phyloP scores from a whole-genome alignment of 768 basidiomycete species.

The Pseudohyphozyma bogoriensis region DNA sequence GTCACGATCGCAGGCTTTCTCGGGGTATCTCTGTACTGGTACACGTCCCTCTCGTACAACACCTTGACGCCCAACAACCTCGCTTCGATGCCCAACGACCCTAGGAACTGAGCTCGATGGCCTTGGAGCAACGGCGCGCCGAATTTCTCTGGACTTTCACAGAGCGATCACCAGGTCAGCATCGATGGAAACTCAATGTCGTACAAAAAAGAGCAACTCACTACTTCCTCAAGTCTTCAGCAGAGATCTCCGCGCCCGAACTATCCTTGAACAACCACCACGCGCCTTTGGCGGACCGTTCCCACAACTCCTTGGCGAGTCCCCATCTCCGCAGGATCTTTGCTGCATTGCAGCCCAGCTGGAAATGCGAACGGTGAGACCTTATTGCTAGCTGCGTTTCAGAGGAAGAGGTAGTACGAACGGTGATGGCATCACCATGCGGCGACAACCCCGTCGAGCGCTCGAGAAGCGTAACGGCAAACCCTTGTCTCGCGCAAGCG shows the following conservation, averaged over 20 bases:
- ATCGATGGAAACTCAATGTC: not conserved
- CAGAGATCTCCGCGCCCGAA: not conserved
- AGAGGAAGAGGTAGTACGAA: too few relatives aligned
- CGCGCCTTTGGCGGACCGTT: not conserved
- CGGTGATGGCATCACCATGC: slow-evolving; percentile 23
- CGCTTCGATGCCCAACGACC: slow-evolving; percentile 19
- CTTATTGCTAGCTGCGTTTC: too few relatives aligned
- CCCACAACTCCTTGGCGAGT: slow-evolving; percentile 17
- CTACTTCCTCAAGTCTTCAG: not conserved
- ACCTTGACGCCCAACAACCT: slow-evolving; percentile 15
- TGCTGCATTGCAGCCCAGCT: slow-evolving; percentile 14
- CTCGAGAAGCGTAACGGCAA: slow-evolving; percentile 18
- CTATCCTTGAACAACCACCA: slow-evolving; percentile 13
- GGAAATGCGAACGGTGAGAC: too few relatives aligned
- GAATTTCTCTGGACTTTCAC: not conserved
- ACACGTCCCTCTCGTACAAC: slow-evolving; percentile 1
- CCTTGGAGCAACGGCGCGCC: slow-evolving; percentile 16
- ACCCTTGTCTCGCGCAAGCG: slow-evolving; percentile 24
- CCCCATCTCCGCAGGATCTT: slow-evolving; percentile 19
- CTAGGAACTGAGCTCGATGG: slow-evolving; percentile 11
- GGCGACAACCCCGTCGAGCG: slow-evolving; percentile 12
- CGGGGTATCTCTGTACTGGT: slow-evolving; percentile 4
- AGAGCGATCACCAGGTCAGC: not conserved
- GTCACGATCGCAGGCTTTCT: slow-evolving; percentile 6
- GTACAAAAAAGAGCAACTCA: not conserved